These are phyloP conservation scores for Stenocarpella maydis DNA, from an alignment of 2,329 filamentous ascomycete genomes.

Conservation along the genomic window DNA sequence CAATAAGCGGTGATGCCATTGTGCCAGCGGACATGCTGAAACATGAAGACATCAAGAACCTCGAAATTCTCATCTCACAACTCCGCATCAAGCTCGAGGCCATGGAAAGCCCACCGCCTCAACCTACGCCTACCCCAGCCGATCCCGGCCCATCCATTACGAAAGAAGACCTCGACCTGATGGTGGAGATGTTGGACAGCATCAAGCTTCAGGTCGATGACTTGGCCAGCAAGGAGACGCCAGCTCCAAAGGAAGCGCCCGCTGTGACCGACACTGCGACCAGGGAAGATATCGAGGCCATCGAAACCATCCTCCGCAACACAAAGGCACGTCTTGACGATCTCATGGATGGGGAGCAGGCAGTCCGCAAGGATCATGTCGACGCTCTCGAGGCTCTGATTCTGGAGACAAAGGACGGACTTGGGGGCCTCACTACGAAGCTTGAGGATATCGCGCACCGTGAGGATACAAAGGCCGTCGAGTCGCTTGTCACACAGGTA, in stretches of 20 bases:
- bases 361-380: conserved; percentile 71
- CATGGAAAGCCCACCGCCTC: conserved; percentile 63
- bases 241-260: conserved; percentile 38
- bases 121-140: conserved; percentile 43
- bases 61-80: conserved; percentile 84
- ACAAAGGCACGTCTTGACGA: conserved; percentile 90
- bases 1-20: conserved; percentile 60
- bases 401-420: conserved; percentile 76
- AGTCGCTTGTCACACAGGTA: conserved; percentile 81
- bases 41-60: conserved; percentile 81
- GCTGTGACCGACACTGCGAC: conserved; percentile 60
- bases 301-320: conserved; percentile 89
- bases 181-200: conserved; percentile 62
- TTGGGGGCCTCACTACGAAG: conserved; percentile 72
- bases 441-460: conserved; percentile 77
- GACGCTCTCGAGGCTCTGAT: conserved; percentile 72
- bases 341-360: conserved; percentile 74
- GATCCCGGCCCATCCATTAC: conserved; percentile 45
- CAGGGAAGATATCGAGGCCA: conserved; percentile 87
- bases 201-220: conserved; percentile 49
- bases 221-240: conserved; percentile 41
- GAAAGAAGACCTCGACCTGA: conserved; percentile 63
- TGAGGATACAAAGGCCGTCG: conserved; percentile 79
- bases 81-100: conserved; percentile 85
- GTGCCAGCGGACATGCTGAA: conserved; percentile 63